Base-by-base conservation (phyloP, 1,139 yeast species). In the Saccharomyces pastorianus region DNA sequence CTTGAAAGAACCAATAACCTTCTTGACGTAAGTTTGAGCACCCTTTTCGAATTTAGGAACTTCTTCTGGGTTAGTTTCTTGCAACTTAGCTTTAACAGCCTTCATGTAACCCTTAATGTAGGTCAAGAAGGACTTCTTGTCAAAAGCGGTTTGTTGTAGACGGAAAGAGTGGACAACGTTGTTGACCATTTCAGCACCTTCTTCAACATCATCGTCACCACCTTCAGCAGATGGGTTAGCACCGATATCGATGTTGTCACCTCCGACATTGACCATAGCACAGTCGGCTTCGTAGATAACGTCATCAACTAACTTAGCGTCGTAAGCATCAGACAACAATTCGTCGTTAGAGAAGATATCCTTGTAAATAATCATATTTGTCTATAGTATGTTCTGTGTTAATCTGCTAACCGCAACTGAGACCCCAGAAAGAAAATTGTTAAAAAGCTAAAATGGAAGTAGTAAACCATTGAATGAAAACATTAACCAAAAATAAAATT, bases 181-280 rank as follows among this genome's bases (percentile, higher is more conserved):
- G 96, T 91, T 93, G 74, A 93, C 97, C 68, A 88, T 82, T 77
- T 85, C 88, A 69, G 82, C 79, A 76, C 85, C 88, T 56, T 87
- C 96, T 68, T 91, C 99, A 58, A 83, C 73, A 58, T 83, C 96
- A 50, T 82, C 96, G 53, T 74, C 91, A 69, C 78, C 96, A 64
- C 79, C 98, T 79, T 93, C 99, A 68, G 98, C 97, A 69, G 97
- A 89, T 73, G 99, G 97, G 85, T 95, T 93, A 71, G 96, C 99
- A 79, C 99, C 99, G 76, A 93, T 93, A 76, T 93, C 98, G 68
- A 93, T 84, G 73, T 91, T 91, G 71, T 83, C 96, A 73, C 88
- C 88, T 75, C 82, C 84, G 69, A 91, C 87, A 70, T 79, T 84
- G 77, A 93, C 84, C 93, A 89, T 85, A 71, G 82, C 79, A 79